Base-by-base conservation (phyloP, 1,284 basidiomycete genomes). In the Cryptococcus deneoformans region DNA sequence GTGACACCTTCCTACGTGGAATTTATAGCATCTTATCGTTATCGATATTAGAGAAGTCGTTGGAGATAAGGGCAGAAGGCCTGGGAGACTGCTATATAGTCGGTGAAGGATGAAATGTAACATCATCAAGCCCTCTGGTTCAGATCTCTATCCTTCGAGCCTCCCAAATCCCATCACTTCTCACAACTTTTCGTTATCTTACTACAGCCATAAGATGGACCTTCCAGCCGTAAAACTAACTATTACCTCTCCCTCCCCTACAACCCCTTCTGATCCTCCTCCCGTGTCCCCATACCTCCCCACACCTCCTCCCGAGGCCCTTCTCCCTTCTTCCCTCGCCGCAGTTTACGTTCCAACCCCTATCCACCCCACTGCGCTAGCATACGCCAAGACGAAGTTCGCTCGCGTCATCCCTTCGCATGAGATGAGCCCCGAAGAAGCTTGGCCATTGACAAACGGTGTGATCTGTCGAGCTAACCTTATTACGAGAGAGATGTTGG, bases 401-500 rank as follows among this genome's bases (percentile, higher is more conserved):
- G 58, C 57, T 24, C 55, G 55, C 4, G 57, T 71, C 5, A 49
- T 58, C 36, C 42, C 16, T 16, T 8, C 35, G 46, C 20, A 53
- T 39, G 52, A 53, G 36, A 35, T 39, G 11, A 24, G 6, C 5
- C 10, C 42, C 9, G n/a, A 42, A 11, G 39, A 48, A 46, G 46
- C 45, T 12, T 46, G 53, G 53, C 16, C 34, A 0, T 2, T 52
- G 36, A 54, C 58, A 7, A 46, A 75, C 53, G 71, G 64, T 2
- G 56, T 66, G 66, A 67, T 72, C 29, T 62, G 68, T 36, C 62
- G 71, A 40, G 57, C 65, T 6, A 65, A 64, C n/a, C 40, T 47
- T 20, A 54, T 71, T 42, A 6, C 16, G 47, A 59, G 7, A 54
- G 46, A 47, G 16, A 29, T 29, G 6, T 43, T 54, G 9, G 60